Evolutionary conservation across 768 basidiomycete genomes (phyloP), one percentile per base, ranked within the genome.

Genomic region (Mrakia gelida): DNA sequence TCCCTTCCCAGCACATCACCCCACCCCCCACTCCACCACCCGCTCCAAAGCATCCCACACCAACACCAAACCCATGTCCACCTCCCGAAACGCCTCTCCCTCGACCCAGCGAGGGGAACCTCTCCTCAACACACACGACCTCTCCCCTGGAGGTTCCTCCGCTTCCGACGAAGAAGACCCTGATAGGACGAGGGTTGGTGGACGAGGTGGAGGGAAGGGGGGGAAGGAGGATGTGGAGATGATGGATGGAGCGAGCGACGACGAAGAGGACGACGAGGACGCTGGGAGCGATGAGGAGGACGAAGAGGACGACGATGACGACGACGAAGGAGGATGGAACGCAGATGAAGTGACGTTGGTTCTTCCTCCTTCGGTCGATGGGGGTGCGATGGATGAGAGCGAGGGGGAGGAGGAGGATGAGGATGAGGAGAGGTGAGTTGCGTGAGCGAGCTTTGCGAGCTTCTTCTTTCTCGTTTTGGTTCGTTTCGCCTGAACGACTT

Each of bases 401-500:
- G 63, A 32, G 30, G 63, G 38, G 11, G 67, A 43, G 41, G 23
- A n/a, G 8, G 67, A 43, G 26, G 38, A 43, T 38, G 38, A 38
- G 26, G 67, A 70, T 41, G 67, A 70, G 34, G 67, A 70, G 41
- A 45, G 67, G 67, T 67, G 32, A 67, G 65, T 63, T 34, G 59
- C 59, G 11, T 8, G 38, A 38, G 38, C 38, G n/a, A n/a, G n/a
- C n/a, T 32, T 63, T 30, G 10, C n/a, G 32, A 63, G 62, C 62
- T 18, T 18, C 16, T 63, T 63, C 32, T 11, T 4, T n/a, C 62
- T 30, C 49, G 9, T 52, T 16, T 15, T 11, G 52, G 13, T 15
- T 15, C 13, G 52, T 23, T 23, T 11, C 16, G n/a, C n/a, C n/a
- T n/a, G n/a, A n/a, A n/a, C n/a, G n/a, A n/a, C n/a, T n/a, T n/a